Evolutionary conservation across 345 rosid species (phyloP).

Genomic region (Populus tremula): DNA sequence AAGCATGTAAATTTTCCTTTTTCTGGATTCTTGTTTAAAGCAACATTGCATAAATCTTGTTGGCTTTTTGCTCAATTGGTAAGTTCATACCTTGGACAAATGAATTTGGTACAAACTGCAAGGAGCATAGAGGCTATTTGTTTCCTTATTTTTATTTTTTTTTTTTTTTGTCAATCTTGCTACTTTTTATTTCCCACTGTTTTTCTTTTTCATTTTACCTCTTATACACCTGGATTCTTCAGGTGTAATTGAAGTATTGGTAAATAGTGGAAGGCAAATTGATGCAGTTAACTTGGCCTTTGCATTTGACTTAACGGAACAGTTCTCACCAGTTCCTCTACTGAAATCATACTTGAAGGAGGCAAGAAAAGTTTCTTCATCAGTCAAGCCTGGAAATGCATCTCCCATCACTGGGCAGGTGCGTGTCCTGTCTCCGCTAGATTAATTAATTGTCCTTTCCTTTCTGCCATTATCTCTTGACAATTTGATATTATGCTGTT

Average conservation of each 20-base stretch:
- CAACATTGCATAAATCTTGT: not conserved
- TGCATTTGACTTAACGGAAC: constrained; percentile 82
- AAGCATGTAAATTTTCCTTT: not conserved
- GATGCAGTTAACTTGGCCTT: constrained; percentile 98
- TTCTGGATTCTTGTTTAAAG: not conserved
- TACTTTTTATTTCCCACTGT: not conserved
- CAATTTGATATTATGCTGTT: not conserved
- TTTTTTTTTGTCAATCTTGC: constrained; percentile 9
- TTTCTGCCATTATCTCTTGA: not conserved
- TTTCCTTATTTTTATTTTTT: not conserved
- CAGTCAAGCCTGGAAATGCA: constrained; percentile 58
- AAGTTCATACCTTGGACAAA: not conserved
- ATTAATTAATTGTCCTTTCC: not conserved
- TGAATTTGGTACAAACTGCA: not conserved
- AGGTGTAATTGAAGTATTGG: constrained; percentile 84
- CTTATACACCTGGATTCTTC: constrained; percentile 9
- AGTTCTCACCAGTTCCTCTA: constrained; percentile 74
- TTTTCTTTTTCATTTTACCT: constrained; percentile 3
- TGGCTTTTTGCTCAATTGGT: not conserved
- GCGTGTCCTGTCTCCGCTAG: constrained; percentile 7
- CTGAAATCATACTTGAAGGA: constrained; percentile 85
- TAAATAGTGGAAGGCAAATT: constrained; percentile 85
- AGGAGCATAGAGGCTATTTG: not conserved
- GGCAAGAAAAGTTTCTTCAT: constrained; percentile 61
- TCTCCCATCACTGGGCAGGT: constrained; percentile 63